Base-by-base conservation (phyloP, 305 asterid species). In the Stenogyne calaminthoides region DNA sequence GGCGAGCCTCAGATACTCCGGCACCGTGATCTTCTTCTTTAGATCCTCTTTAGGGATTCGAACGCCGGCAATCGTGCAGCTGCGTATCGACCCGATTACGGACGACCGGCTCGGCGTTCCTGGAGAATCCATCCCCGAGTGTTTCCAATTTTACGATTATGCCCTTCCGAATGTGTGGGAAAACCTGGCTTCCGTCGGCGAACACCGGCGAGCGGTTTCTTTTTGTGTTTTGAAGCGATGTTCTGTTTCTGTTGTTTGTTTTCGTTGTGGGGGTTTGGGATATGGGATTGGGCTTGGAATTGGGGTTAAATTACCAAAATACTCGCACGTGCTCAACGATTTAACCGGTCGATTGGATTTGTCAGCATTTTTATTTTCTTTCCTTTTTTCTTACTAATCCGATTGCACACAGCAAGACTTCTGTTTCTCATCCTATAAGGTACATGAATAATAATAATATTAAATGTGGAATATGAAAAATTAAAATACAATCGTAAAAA, bases 11-110 rank as follows among this genome's bases (percentile, higher is more conserved):
- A 93, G 54, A 56, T 93, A 89, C 76, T 91, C 93, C 0, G 98
- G 98, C 20, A 82, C 73, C 16, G 86, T 81, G 70, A 89, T 81
- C 87, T 81, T 89, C 80, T 54, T 84, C 82, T 90, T 77, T 14
- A 93, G 89, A 46, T 89, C 93, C 80, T 88, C 97, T 61, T 80
- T 90, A 1, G 79, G 80, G 83, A 93, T 88, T 70, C 86, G 85
- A 3, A 81, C 72, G 71, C 98, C 97, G 70, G 93, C 80, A 16
- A 88, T 72, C 11, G 98, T 76, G 83, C 96, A 91, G 14, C 96
- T 93, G 61, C 87, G 84, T 25, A 93, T 51, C 40, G 97, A 88
- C 18, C 86, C 95, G 69, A 90, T 88, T 22, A 93, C 85, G 70
- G 97, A 90, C 19, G 93, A 72, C 65, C 77, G 76, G 78, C 63